Evolutionary conservation across 495 filamentous ascomycete species (phyloP), one percentile per base, ranked within the genome.

Genomic region (Xylaria nigripes): DNA sequence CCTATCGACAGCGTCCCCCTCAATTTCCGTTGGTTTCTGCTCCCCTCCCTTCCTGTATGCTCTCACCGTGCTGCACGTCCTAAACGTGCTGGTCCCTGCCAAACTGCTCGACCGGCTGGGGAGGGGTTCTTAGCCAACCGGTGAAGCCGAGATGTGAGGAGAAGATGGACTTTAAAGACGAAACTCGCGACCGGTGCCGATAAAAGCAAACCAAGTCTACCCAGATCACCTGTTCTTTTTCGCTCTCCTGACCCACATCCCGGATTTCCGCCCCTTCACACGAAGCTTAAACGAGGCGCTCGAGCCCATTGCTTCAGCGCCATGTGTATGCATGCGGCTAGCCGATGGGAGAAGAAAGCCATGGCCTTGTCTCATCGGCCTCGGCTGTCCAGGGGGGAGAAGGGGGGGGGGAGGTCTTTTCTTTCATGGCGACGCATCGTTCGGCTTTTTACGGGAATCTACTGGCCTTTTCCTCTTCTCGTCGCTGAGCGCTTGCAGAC

Each of bases 261-360:
- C n/a, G 32, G 32, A n/a, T 15, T 32, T 19, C 19, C 21, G 51
- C 18, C 22, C 40, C 48, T 27, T 30, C 32, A 16, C 44, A 36
- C 32, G 12, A 36, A 16, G 15, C 23, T 41, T 32, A 18, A 23
- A 54, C 42, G 22, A 42, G 34, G 25, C 21, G 15, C 18, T 22
- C 41, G n/a, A 29, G 24, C 2, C 24, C n/a, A 27, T 19, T 53
- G 45, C 43, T 29, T 44, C 27, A 48, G 13, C 24, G 8, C 44
- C 24, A 54, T 32, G 18, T 16, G 24, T 47, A 54, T 54, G 51
- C 51, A 54, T 54, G 51, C 42, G 24, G 45, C 15, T 3, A 48
- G 10, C 51, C 51, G 51, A 24, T 23, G 32, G 8, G 29, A 21
- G 38, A 45, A 13, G 29, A 18, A 45, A 30, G 27, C 22, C 32